Conservation (phyloP, 108 stramenopile genomes). For the Parietichytrium sp. region DNA sequence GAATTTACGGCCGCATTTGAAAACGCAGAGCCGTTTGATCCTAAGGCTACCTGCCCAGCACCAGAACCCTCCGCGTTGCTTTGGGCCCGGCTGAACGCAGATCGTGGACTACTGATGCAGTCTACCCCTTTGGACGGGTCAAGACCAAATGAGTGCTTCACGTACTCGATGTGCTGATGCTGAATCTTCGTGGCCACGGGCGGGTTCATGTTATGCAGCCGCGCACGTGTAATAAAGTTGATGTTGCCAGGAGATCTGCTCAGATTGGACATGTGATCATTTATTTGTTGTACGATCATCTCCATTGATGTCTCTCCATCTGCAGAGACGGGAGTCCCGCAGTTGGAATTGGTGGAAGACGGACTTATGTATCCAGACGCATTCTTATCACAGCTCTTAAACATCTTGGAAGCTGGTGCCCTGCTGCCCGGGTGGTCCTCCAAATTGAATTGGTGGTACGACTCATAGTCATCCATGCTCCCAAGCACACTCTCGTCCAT, state of each 20-base stretch:
- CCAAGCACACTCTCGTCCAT: slow-evolving; percentile 8
- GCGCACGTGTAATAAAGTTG: neutral
- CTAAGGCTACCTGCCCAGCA: no score
- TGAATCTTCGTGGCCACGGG: neutral
- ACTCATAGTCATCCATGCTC: neutral
- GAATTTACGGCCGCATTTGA: no score
- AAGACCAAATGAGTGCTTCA: neutral
- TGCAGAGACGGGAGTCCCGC: neutral
- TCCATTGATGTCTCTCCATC: neutral
- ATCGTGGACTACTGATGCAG: neutral
- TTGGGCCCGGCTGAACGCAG: neutral
- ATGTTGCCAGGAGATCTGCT: neutral
- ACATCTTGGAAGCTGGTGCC: slow-evolving; percentile 6
- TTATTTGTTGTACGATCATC: neutral
- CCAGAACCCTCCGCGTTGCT: no score
- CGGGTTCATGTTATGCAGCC: neutral
- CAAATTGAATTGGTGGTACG: neutral
- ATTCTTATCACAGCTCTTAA: neutral
- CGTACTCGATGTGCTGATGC: neutral
- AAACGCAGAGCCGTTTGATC: no score
- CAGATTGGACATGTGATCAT: neutral
- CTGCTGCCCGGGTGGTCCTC: neutral
- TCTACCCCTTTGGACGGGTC: neutral
- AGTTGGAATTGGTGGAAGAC: neutral
- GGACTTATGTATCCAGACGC: slow-evolving; percentile 19